Base-by-base conservation (phyloP, 371 early-diverging fungal species). In the Rhizopus stolonifer region DNA sequence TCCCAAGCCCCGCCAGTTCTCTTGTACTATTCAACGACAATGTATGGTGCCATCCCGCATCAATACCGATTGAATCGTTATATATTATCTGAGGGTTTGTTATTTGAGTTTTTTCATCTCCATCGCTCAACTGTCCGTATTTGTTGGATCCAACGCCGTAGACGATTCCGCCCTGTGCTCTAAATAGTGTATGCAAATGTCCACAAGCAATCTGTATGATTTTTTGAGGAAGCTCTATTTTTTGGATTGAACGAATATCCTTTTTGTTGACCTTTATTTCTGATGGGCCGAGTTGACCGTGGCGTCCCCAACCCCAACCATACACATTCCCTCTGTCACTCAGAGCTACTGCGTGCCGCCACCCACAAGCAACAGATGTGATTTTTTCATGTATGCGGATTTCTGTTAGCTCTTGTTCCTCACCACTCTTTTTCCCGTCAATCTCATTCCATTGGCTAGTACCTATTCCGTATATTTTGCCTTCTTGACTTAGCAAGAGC, bases 41-140 rank as follows among this genome's bases (percentile, higher is more conserved):
- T 1, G 42, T 42, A 63, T 88, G 87, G 54, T 81, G 84, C 93
- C 93, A 93, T 0, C 93, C 92, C 19, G 83, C 80, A 4, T 83
- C 67, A 24, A 86, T 64, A 39, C 65, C 6, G 9, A 29, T 52
- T 15, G 58, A 54, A 17, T 55, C 44, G 47, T 31, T 39, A 9
- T 55, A 46, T 19, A 68, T 31, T 3, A 46, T 17, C n/a, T 7
- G 42, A 9, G 42, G 42, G 24, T 17, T 1, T 38, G 26, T 9
- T 14, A 46, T 31, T 22, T 14, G 22, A 43, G 21, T 21, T 8
- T 38, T 31, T 3, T 36, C 9, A 29, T 22, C 25, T n/a, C 11
- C n/a, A 1, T 38, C 18, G 25, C 46, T 13, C 26, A 52, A 51
- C 61, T 87, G 86, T 0, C 81, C 81, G 57, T 84, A 81, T 43